Percentiles rank a stretch among this genome's conserved stretches.
These are phyloP conservation scores for Yamadazyma friedrichii DNA, from an alignment of 1,139 yeast species.

Conservation along the genomic window DNA sequence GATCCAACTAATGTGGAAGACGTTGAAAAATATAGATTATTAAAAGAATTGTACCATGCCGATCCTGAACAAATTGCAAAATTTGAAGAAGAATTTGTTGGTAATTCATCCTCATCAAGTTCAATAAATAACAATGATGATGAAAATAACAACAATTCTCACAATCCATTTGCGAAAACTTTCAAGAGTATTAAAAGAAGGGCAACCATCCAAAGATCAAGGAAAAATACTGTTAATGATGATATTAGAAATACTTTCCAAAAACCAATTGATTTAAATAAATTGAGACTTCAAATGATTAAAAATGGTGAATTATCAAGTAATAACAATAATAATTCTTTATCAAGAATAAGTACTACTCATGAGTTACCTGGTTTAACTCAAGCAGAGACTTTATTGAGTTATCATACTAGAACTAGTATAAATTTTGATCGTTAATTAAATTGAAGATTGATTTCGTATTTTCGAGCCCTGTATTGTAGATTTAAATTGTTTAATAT, in stretches of 20 bases:
- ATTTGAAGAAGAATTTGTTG: constrained; percentile 25
- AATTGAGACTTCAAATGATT: constrained; percentile 44
- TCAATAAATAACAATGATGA: constrained; percentile 12
- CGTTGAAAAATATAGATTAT: constrained; percentile 42
- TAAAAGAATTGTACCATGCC: constrained; percentile 32
- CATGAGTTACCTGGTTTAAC: constrained; percentile 52
- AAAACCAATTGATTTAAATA: constrained; percentile 35
- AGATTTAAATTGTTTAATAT: constrained; percentile 1
- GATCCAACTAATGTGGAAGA: constrained; percentile 59
- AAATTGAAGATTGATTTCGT: too few species aligned
- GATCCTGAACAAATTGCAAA: constrained; percentile 37
- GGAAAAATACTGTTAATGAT: constrained; percentile 26
- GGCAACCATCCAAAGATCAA: constrained; percentile 27
- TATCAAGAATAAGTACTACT: constrained; percentile 44
- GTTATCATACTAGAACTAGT: constrained; percentile 45
- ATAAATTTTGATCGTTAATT: constrained; percentile 21
- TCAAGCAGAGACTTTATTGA: constrained; percentile 48
- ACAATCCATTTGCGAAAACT: constrained; percentile 28
- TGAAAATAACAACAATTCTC: constrained; percentile 8
- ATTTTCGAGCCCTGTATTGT: too few species aligned
- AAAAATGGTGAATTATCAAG: constrained; percentile 36
- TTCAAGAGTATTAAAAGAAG: constrained; percentile 36
- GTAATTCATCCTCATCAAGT: constrained; percentile 5
- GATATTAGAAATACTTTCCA: constrained; percentile 29
- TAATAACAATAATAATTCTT: constrained; percentile 26